These are phyloP conservation scores for Oryza coarctata DNA, from an alignment of 176 grass and related monocot species.

Conservation along the genomic window DNA sequence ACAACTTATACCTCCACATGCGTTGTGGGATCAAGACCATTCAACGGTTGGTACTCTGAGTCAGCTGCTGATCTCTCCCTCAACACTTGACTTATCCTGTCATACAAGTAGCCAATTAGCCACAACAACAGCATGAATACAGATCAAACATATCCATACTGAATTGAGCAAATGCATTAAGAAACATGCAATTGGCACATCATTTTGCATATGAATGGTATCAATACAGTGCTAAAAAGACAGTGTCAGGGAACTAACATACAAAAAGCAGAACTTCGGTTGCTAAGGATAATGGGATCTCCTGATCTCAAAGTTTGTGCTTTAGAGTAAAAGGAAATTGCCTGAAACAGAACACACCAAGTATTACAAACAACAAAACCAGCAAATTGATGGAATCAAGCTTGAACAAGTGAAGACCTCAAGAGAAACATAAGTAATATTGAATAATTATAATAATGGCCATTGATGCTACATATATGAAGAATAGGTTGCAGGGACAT, in stretches of 20 bases:
- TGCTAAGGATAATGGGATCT: constrained; percentile 79
- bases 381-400: constrained; percentile 24
- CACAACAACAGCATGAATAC: constrained; percentile 18
- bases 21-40: constrained; percentile 96
- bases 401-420: constrained; percentile 16
- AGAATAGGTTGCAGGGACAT: background rate
- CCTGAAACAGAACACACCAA: constrained; percentile 62
- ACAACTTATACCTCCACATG: constrained; percentile 80
- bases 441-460: background rate
- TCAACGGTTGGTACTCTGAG: constrained; percentile 79
- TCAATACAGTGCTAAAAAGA: constrained; percentile 14
- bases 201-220: constrained; percentile 14
- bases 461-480: background rate
- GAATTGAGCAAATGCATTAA: background rate
- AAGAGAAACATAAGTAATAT: constrained; percentile 15
- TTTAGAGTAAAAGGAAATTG: constrained; percentile 82
- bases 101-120: constrained; percentile 14
- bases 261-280: constrained; percentile 88
- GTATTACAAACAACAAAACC: constrained; percentile 8
- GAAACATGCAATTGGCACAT: constrained; percentile 14
- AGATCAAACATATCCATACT: constrained; percentile 36
- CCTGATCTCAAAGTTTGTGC: constrained; percentile 72
- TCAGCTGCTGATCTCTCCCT: constrained; percentile 82
- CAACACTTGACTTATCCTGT: constrained; percentile 73
- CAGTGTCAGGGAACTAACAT: constrained; percentile 57